These are phyloP conservation scores for Plasmodium sp. DNA, from an alignment of 169 alveolate genomes.

Conservation along the genomic window DNA sequence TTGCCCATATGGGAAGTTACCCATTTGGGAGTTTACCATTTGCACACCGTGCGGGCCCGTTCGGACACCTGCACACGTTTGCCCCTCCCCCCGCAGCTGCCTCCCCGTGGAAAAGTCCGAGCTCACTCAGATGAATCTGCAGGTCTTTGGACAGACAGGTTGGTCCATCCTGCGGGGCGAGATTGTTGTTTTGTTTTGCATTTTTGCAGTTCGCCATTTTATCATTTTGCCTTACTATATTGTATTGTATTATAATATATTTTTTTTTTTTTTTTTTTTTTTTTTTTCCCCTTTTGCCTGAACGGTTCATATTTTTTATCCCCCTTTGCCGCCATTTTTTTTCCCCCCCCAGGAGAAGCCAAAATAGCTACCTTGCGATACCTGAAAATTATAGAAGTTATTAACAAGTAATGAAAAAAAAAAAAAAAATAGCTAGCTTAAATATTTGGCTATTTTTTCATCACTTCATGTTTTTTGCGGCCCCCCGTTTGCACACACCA, in stretches of 20 bases:
- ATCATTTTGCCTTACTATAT: not conserved
- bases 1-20: not conserved
- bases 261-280: not conserved
- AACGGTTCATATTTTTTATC: slow-evolving; percentile 11
- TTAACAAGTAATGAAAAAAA: slow-evolving; percentile 34
- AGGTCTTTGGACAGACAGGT: slow-evolving; percentile 75
- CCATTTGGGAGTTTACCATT: not conserved
- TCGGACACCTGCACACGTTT: not conserved
- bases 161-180: not conserved
- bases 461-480: not conserved
- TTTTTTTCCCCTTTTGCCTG: not conserved
- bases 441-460: not conserved
- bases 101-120: slow-evolving; percentile 63
- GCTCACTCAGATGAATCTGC: slow-evolving; percentile 58
- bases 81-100: slow-evolving; percentile 17
- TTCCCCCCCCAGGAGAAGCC: slow-evolving; percentile 51
- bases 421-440: not conserved
- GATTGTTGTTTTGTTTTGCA: not conserved
- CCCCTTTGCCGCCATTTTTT: not conserved
- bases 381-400: slow-evolving; percentile 72
- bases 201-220: not conserved
- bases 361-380: slow-evolving; percentile 71
- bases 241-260: too few relatives aligned
- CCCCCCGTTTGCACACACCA: not conserved
- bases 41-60: not conserved